Conservation (phyloP, 345 rosid species). For the Cardamine resedifolia region DNA sequence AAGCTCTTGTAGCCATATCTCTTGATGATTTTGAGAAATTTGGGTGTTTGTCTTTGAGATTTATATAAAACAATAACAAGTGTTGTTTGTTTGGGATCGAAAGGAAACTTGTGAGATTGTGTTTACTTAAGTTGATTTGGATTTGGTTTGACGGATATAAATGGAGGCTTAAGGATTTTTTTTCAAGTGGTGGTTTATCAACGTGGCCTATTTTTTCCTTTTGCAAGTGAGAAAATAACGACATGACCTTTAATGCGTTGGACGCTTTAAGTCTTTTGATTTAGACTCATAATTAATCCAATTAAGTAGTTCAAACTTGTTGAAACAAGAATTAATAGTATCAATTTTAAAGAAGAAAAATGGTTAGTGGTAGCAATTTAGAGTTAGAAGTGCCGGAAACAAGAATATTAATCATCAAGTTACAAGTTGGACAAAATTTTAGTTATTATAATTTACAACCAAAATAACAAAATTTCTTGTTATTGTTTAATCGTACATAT, state of each 20-base stretch:
- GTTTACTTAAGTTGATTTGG: constrained; percentile 3
- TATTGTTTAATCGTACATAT: neutral
- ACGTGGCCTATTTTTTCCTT: constrained; percentile 28
- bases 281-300: neutral
- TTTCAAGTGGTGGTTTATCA: constrained; percentile 42
- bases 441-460: neutral
- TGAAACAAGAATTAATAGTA: constrained; percentile 2
- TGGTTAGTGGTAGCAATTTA: neutral
- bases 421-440: neutral
- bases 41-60: constrained; percentile 12
- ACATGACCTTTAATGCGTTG: constrained; percentile 1
- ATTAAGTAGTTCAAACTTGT: constrained; percentile 26
- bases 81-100: neutral
- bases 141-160: constrained; percentile 36
- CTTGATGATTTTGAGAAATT: constrained; percentile 3
- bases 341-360: neutral
- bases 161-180: constrained; percentile 11
- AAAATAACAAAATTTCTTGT: neutral
- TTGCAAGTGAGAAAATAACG: constrained; percentile 32
- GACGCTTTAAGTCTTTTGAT: neutral
- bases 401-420: neutral
- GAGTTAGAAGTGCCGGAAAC: neutral
- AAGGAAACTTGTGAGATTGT: constrained; percentile 33
- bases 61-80: constrained; percentile 9
- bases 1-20: constrained; percentile 17